Percentiles rank a stretch among this genome's conserved stretches.
phyloP scores from a whole-genome alignment of 1,139 yeast species.

The Lizanozyma gosingica region DNA sequence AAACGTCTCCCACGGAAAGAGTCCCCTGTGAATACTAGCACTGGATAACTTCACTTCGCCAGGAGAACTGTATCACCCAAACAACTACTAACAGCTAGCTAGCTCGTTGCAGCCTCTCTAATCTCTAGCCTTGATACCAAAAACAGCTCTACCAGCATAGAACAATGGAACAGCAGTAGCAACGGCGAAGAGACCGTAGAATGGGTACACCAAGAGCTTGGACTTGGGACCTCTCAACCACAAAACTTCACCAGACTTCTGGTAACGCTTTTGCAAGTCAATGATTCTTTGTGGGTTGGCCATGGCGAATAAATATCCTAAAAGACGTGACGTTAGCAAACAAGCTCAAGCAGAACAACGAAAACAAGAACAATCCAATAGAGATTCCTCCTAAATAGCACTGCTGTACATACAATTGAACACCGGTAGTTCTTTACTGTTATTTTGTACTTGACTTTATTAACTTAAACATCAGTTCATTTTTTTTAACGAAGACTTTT shows the following conservation, averaged over 20 bases:
- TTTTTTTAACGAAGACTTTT: slow-evolving; percentile 10
- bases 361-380: no score
- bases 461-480: slow-evolving; percentile 13
- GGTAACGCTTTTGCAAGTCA: slow-evolving; percentile 68
- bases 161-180: slow-evolving; percentile 62
- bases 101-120: no score
- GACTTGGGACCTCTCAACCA: slow-evolving; percentile 73
- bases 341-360: no score
- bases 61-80: no score
- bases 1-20: no score
- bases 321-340: no score
- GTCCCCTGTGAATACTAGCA: no score
- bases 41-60: no score
- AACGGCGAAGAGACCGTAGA: slow-evolving; percentile 75
- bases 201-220: slow-evolving; percentile 77
- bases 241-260: slow-evolving; percentile 59
- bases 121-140: slow-evolving; percentile 48
- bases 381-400: no score
- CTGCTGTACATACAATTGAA: neutral
- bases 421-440: no score
- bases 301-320: slow-evolving; percentile 20
- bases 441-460: no score
- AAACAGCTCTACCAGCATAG: slow-evolving; percentile 73
- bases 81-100: no score
- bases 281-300: slow-evolving; percentile 58